Evolutionary conservation across 2,329 filamentous ascomycete genomes (phyloP), one percentile per base, ranked within the genome.

Genomic region (Canariomyces notabilis): DNA sequence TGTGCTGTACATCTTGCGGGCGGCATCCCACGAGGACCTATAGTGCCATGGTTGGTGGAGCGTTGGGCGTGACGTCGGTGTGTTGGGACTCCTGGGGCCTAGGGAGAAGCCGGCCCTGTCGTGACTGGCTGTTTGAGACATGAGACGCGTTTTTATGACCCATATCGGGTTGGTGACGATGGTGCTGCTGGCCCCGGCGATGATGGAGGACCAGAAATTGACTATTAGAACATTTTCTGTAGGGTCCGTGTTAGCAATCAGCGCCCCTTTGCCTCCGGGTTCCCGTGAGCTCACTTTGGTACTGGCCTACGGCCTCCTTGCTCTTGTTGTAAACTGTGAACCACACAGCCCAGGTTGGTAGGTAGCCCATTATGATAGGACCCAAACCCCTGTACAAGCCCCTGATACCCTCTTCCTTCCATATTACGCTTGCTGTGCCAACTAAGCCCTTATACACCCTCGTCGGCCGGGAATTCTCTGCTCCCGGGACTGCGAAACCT

Each of bases 281-380:
- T 26, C 26, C 33, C 29, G n/a, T 18, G 6, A 14, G 61, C 71
- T 55, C 70, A 86, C 83, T 78, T 60, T 84, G 77, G 53, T 82
- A 72, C 42, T 83, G 73, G 56, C 79, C 79, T 64, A 90, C 77
- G 59, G 79, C 83, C 42, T 79, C 79, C 65, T 94, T 93, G 61
- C 87, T 87, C 63, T 85, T 85, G 66, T 96, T 93, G 67, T 98
- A 98, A 31, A 97, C 87, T 18, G 89, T 94, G 67, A 98, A 88
- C 76, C 94, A 98, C 42, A 98, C 91, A 19, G 91, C 93, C 93
- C 93, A 98, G 0, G 93, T 98, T 4, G 93, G 93, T 50, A 98
- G 71, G 67, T 98, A 98, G 11, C 93, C 93, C 63, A 98, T 71
- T 57, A 98, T 81, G 73, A 98, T 96, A 15, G 93, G 93, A 0